phyloP scores from a whole-genome alignment of 2,329 filamentous ascomycete genomes.

The Botrytis squamosa region DNA sequence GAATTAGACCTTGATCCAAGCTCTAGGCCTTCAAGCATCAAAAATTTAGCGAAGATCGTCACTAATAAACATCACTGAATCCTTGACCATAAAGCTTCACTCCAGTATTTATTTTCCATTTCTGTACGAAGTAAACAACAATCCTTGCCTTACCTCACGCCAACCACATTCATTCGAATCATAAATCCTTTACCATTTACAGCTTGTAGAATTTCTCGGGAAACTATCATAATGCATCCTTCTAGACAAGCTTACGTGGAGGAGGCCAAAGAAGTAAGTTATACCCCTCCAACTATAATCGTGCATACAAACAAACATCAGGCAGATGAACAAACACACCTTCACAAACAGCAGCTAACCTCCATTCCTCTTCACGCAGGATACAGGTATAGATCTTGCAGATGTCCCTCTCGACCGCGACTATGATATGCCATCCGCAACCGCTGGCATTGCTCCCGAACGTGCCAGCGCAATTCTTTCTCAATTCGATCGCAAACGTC shows the following conservation, averaged over 20 bases:
- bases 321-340: neutral
- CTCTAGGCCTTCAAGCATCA: constrained; percentile 3
- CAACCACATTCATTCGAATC: neutral
- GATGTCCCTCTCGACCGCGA: constrained; percentile 74
- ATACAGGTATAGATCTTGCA: constrained; percentile 56
- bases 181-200: neutral
- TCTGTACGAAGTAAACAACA: neutral
- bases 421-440: constrained; percentile 52
- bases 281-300: constrained; percentile 15
- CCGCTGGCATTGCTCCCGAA: constrained; percentile 38
- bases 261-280: constrained; percentile 69
- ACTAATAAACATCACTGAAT: constrained; percentile 13
- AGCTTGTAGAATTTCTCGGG: neutral
- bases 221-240: constrained; percentile 66
- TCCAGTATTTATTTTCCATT: neutral
- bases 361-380: constrained; percentile 28
- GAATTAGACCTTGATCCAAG: neutral
- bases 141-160: neutral
- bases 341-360: constrained; percentile 11
- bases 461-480: constrained; percentile 39
- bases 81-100: constrained; percentile 10
- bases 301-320: constrained; percentile 7
- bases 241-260: constrained; percentile 92
- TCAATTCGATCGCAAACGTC: constrained; percentile 88
- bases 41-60: constrained; percentile 13